phyloP scores from a whole-genome alignment of 257 asterid genomes.

The Cruciata laevipes region DNA sequence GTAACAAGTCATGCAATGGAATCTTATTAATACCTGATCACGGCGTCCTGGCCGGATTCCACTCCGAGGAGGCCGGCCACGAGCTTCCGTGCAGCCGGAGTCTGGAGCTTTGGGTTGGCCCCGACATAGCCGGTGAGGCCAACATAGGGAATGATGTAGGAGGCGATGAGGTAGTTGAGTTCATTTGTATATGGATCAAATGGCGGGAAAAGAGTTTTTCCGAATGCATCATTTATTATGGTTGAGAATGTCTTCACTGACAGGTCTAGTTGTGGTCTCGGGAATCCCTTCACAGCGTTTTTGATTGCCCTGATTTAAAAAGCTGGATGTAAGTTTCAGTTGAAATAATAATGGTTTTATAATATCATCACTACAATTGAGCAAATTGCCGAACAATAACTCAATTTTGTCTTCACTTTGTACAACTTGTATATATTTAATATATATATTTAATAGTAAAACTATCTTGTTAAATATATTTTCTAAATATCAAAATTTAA shows the following conservation, averaged over 20 bases:
- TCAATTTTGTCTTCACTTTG: too few relatives aligned
- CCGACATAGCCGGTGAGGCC: slow-evolving; percentile 96
- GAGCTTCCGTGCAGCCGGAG: slow-evolving; percentile 43
- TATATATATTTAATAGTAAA: too few relatives aligned
- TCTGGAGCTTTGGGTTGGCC: slow-evolving; percentile 57
- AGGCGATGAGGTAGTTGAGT: slow-evolving; percentile 68
- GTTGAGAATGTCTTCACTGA: slow-evolving; percentile 51
- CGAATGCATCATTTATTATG: slow-evolving; percentile 53
- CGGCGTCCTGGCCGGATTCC: slow-evolving; percentile 53
- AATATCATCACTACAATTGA: too few relatives aligned
- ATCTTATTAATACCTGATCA: slow-evolving; percentile 6
- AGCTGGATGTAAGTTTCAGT: too few relatives aligned
- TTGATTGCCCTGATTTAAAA: slow-evolving; percentile 90
- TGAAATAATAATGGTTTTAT: too few relatives aligned
- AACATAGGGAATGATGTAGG: slow-evolving; percentile 70
- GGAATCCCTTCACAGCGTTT: slow-evolving; percentile 56
- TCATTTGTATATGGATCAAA: slow-evolving; percentile 80
- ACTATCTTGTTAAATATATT: too few relatives aligned
- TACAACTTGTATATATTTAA: too few relatives aligned
- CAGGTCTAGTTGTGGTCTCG: slow-evolving; percentile 62
- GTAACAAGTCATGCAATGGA: too few relatives aligned
- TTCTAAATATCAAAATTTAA: too few relatives aligned
- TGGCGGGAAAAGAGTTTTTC: slow-evolving; percentile 39
- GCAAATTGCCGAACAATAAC: too few relatives aligned
- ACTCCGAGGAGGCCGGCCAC: slow-evolving; percentile 45